Evolutionary conservation across 768 basidiomycete species (phyloP).

Genomic region (Dendrothele bispora): DNA sequence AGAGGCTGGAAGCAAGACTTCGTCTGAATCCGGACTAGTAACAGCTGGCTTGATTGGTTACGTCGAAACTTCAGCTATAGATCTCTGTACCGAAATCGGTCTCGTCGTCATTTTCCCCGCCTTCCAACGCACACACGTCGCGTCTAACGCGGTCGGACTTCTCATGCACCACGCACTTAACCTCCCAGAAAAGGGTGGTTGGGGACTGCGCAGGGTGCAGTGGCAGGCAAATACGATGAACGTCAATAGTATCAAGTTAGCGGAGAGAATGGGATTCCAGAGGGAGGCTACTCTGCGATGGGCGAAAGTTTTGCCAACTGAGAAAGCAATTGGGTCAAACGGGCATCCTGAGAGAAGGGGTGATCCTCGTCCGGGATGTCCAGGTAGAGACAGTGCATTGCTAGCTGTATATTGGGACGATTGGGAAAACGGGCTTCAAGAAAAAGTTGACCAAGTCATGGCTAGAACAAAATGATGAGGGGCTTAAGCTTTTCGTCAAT

Average conservation of each 20-base stretch:
- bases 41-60: constrained; percentile 57
- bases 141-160: constrained; percentile 51
- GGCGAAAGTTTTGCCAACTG: constrained; percentile 46
- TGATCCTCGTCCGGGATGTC: constrained; percentile 13
- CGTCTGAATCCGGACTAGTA: constrained; percentile 1
- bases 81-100: constrained; percentile 55
- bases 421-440: constrained; percentile 12
- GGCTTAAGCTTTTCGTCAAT: too few relatives aligned
- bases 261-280: constrained; percentile 60
- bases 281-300: constrained; percentile 54
- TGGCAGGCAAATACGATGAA: constrained; percentile 60
- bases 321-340: constrained; percentile 38
- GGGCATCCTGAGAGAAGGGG: constrained; percentile 28
- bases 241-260: constrained; percentile 43
- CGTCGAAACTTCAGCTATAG: constrained; percentile 38
- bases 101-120: constrained; percentile 51
- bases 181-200: constrained; percentile 37
- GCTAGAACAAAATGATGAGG: background rate
- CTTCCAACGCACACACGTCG: constrained; percentile 66
- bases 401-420: constrained; percentile 23
- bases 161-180: constrained; percentile 49
- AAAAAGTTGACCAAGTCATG: constrained; percentile 6
- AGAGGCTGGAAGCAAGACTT: too few relatives aligned
- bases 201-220: constrained; percentile 60
- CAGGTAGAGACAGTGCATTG: constrained; percentile 16